phyloP scores from a whole-genome alignment of 73 alveolate species.

The Uronychia binucleata region DNA sequence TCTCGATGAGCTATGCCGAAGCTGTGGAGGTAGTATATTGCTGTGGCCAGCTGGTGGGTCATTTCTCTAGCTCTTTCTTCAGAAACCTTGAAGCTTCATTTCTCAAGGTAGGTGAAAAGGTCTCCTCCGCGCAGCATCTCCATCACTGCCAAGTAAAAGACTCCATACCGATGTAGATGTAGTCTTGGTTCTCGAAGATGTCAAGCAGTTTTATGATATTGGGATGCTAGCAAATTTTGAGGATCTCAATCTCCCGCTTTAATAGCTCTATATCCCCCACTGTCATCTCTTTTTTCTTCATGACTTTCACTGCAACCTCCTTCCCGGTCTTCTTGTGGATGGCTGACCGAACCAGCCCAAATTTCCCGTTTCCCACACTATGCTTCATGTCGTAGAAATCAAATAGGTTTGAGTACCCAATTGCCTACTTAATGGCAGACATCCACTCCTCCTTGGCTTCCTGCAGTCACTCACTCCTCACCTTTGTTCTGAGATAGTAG shows the following conservation, averaged over 20 bases:
- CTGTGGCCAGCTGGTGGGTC: constrained; percentile 74
- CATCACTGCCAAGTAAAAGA: constrained; percentile 43
- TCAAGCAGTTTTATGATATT: constrained; percentile 84
- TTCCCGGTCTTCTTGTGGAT: constrained; percentile 77
- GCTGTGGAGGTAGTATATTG: constrained; percentile 77
- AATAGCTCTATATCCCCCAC: constrained; percentile 76
- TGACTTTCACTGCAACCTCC: constrained; percentile 81
- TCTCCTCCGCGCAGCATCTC: constrained; percentile 93
- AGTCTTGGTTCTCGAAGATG: constrained; percentile 78
- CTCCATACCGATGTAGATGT: constrained; percentile 51
- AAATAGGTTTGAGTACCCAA: constrained; percentile 83
- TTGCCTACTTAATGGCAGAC: constrained; percentile 74
- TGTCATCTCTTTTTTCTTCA: constrained; percentile 84
- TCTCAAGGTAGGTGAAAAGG: constrained; percentile 75
- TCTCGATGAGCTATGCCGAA: constrained; percentile 89
- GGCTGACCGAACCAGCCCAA: constrained; percentile 87
- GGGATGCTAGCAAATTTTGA: constrained; percentile 92
- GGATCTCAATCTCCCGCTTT: constrained; percentile 87
- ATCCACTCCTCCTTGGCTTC: constrained; percentile 81
- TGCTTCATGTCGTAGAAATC: constrained; percentile 86
- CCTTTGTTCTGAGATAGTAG: constrained; percentile 69
- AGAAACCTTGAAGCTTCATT: constrained; percentile 59
- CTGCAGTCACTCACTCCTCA: background rate
- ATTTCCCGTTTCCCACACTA: constrained; percentile 86
- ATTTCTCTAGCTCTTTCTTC: constrained; percentile 81